phyloP scores from a whole-genome alignment of 768 basidiomycete species.

The Suillus bovinus region DNA sequence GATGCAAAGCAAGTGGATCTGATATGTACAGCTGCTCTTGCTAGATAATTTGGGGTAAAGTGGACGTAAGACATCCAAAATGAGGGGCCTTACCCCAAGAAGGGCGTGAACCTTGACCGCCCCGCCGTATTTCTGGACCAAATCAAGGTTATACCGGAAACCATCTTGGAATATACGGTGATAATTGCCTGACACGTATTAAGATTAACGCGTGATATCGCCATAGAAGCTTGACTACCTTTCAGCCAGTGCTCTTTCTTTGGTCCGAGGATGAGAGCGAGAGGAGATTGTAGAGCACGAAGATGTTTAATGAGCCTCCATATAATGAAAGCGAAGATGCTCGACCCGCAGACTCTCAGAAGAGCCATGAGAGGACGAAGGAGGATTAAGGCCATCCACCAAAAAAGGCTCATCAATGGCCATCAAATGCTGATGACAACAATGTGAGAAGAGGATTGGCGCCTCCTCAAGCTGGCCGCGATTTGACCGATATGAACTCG shows the following conservation, averaged over 20 bases:
- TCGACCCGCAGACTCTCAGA: conserved; percentile 10
- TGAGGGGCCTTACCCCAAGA: conserved; percentile 29
- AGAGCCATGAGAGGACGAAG: conserved; percentile 4
- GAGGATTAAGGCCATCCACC: not conserved
- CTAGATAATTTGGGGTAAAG: conserved; percentile 14
- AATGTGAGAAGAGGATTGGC: conserved; percentile 1
- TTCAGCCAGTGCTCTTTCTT: conserved; percentile 37
- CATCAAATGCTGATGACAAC: not conserved
- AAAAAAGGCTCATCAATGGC: not conserved
- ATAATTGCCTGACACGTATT: conserved; percentile 30
- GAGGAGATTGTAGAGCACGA: conserved; percentile 12
- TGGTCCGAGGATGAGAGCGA: conserved; percentile 31
- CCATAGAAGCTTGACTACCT: conserved; percentile 17
- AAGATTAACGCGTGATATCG: too few species aligned
- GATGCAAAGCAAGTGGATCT: conserved; percentile 39
- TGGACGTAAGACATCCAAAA: not conserved
- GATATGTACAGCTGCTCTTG: conserved; percentile 35
- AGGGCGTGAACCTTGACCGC: conserved; percentile 35
- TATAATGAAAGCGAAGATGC: conserved; percentile 16
- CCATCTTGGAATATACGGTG: conserved; percentile 35
- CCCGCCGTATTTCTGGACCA: conserved; percentile 35
- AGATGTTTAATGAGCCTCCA: conserved; percentile 20
- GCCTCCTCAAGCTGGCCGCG: not conserved
- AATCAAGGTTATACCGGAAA: conserved; percentile 28
- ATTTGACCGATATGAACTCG: not conserved